Percentiles rank a stretch among this genome's conserved stretches.
These are phyloP conservation scores for Phoma sp. DNA, from an alignment of 2,329 filamentous ascomycete species.

Conservation along the genomic window DNA sequence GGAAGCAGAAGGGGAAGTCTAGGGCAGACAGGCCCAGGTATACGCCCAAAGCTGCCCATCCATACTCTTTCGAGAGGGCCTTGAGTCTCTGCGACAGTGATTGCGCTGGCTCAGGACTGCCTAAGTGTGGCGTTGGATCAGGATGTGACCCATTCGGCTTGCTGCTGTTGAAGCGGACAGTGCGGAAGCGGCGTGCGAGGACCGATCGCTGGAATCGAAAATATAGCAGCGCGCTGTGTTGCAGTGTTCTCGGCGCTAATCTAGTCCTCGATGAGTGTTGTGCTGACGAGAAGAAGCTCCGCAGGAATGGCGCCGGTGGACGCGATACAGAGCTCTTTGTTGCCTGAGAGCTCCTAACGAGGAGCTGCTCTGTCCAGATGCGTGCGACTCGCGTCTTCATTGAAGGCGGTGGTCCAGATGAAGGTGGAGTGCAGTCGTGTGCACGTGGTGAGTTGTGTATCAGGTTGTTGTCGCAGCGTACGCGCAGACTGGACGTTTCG, in stretches of 20 bases:
- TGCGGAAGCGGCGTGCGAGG: constrained; percentile 39
- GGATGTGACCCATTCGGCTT: constrained; percentile 36
- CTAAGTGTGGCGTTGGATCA: constrained; percentile 51
- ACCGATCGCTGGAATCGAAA: constrained; percentile 29
- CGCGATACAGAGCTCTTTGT: constrained; percentile 17
- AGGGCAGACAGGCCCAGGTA: constrained; percentile 83
- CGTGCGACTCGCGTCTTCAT: constrained; percentile 39
- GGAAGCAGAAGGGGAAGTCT: constrained; percentile 95
- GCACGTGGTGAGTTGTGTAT: constrained; percentile 7
- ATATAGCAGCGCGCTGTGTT: constrained; percentile 24
- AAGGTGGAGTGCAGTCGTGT: background rate
- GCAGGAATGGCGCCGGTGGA: constrained; percentile 17
- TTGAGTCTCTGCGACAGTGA: constrained; percentile 76
- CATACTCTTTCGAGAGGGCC: constrained; percentile 89
- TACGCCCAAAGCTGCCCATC: constrained; percentile 91
- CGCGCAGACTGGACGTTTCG: constrained; percentile 9
- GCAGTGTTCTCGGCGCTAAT: constrained; percentile 13
- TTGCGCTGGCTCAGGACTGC: constrained; percentile 51
- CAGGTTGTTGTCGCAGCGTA: constrained; percentile 13
- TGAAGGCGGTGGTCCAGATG: constrained; percentile 4
- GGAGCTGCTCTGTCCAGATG: constrained; percentile 33
- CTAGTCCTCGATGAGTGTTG: constrained; percentile 16
- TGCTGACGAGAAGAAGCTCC: constrained; percentile 40
- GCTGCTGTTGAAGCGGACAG: constrained; percentile 49
- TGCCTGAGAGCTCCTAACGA: constrained; percentile 22